Base-by-base conservation (phyloP, 176 grass and related monocot genomes). In the Neostapfia colusana region DNA sequence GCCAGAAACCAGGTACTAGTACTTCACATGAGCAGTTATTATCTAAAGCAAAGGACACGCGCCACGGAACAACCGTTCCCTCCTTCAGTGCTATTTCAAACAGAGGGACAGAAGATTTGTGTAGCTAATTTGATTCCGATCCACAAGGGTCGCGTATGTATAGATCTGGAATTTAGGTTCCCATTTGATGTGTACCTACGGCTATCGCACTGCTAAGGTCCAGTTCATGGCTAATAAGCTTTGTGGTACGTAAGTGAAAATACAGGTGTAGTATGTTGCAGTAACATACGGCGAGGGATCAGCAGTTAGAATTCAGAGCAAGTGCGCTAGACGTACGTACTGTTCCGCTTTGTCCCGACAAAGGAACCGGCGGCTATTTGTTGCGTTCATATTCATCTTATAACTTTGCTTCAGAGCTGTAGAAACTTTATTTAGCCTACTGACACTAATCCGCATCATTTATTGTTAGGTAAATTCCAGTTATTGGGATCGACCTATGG, bases 341-440 rank as follows among this genome's bases (percentile, higher is more conserved):
- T 76, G 57, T 63, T 45, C 54, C 37, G 26, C 65, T 70, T 63
- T 64, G 73, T 64, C 26, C 65, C 55, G 78, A 81, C 72, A 76
- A 76, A 75, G n/a, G 70, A 74, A 10, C 42, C 43, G 55, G 69
- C n/a, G 5, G 13, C 63, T 62, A 86, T 76, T 81, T 81, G 70
- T 40, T 12, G 2, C 24, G 70, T 80, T 80, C 84, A 74, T 40
- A 37, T 40, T 38, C 42, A 16, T 48, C 11, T 84, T 38, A 17
- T 23, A 36, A 18, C 78, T 8, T 43, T 25, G 0, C 73, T 51
- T 18, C 20, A 25, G 69, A n/a, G 80, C 53, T 75, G 62, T 75
- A 74, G 31, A 74, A 68, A 60, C 76, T 70, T 86, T 56, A 63
- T 54, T 45, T 81, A 71, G 76, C 72, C 56, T 81, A 56, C 44